Evolutionary conservation across 1,284 basidiomycete genomes (phyloP).

Genomic region (Leccinum subfulvum): DNA sequence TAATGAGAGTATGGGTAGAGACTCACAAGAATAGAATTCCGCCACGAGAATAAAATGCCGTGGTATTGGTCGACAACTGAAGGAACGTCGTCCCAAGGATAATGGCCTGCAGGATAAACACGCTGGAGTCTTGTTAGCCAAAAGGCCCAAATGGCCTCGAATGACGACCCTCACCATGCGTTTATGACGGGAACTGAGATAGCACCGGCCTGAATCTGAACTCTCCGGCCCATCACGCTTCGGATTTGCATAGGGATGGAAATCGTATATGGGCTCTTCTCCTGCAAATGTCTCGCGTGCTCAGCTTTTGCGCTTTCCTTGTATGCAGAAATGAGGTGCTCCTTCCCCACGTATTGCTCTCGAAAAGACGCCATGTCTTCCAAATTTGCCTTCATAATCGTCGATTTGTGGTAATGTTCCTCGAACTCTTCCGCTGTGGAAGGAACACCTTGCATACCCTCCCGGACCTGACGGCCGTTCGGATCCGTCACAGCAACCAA

Average conservation of each 20-base stretch:
- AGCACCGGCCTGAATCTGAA: constrained; percentile 69
- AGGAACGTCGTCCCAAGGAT: constrained; percentile 81
- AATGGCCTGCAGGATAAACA: constrained; percentile 63
- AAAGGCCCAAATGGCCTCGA: constrained; percentile 13
- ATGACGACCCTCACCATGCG: constrained; percentile 29
- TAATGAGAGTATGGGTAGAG: background rate
- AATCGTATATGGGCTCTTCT: constrained; percentile 47
- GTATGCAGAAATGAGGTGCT: constrained; percentile 41
- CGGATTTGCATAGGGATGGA: constrained; percentile 60
- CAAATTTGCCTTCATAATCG: constrained; percentile 29
- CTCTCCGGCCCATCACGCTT: constrained; percentile 62
- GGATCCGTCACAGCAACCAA: constrained; percentile 61
- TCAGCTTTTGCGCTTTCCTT: constrained; percentile 50
- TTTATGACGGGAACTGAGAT: constrained; percentile 40
- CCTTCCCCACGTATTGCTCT: constrained; percentile 37
- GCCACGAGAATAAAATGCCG: constrained; percentile 77
- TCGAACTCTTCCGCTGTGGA: constrained; percentile 64
- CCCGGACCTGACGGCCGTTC: constrained; percentile 51
- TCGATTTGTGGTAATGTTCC: constrained; percentile 35
- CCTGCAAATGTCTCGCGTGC: constrained; percentile 43
- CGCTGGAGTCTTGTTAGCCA: constrained; percentile 29
- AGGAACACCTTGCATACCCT: constrained; percentile 53
- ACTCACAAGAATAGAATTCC: constrained; percentile 73
- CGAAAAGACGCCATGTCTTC: constrained; percentile 39
- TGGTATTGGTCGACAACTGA: constrained; percentile 57